phyloP scores from a whole-genome alignment of 2,329 filamentous ascomycete genomes.

The Sclerotinia trifoliorum region DNA sequence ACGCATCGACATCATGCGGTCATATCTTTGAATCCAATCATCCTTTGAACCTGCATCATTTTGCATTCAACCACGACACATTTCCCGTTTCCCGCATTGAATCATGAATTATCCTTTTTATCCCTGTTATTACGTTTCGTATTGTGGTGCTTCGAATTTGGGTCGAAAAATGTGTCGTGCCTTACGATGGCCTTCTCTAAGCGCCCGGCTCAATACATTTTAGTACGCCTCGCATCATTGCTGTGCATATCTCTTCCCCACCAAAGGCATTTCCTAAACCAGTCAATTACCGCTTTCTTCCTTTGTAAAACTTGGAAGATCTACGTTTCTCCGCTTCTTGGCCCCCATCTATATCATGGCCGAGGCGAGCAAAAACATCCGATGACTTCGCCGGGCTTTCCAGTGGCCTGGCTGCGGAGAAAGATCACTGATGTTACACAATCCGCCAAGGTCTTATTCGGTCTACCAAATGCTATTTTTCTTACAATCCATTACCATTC shows the following conservation, averaged over 20 bases:
- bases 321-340: constrained; percentile 10
- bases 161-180: constrained; percentile 28
- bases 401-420: constrained; percentile 9
- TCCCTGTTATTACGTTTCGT: constrained; percentile 33
- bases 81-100: constrained; percentile 10
- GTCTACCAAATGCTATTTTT: constrained; percentile 4
- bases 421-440: not conserved
- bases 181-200: constrained; percentile 40
- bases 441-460: not conserved
- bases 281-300: constrained; percentile 27
- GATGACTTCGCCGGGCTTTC: constrained; percentile 1
- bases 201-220: constrained; percentile 39
- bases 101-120: constrained; percentile 2
- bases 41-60: constrained; percentile 16
- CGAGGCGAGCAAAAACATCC: constrained; percentile 4
- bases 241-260: constrained; percentile 35
- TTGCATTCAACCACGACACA: not conserved
- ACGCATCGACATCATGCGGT: constrained; percentile 27
- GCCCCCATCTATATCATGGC: constrained; percentile 19
- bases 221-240: constrained; percentile 36
- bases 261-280: constrained; percentile 29
- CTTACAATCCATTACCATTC: not conserved
- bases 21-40: constrained; percentile 27
- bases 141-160: constrained; percentile 26
- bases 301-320: constrained; percentile 18